Percentiles rank a stretch among this genome's conserved stretches.
Evolutionary conservation across 2,329 filamentous ascomycete genomes (phyloP).

Genomic region (Colletotrichum magnum): DNA sequence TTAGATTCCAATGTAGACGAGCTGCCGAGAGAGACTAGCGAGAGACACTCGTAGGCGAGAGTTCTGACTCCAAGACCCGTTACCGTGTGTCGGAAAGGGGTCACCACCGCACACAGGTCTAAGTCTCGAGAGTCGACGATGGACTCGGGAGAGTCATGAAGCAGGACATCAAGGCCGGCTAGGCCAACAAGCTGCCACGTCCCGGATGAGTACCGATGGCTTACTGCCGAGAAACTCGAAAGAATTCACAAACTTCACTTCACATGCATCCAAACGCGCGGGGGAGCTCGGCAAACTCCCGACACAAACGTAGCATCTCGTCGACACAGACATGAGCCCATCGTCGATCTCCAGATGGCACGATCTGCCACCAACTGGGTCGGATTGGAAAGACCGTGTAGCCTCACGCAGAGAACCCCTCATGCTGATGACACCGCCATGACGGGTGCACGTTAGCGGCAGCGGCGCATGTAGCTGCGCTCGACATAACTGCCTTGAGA

Average conservation of each 20-base stretch:
- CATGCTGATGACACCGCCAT: background rate
- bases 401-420: background rate
- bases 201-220: too few relatives aligned
- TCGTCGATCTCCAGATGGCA: slow-evolving; percentile 12
- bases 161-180: too few relatives aligned
- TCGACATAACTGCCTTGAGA: background rate
- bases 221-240: background rate
- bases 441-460: background rate
- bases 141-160: too few relatives aligned
- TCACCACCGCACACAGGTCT: too few relatives aligned
- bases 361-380: background rate
- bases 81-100: too few relatives aligned
- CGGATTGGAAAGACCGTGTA: background rate
- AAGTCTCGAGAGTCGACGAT: too few relatives aligned
- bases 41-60: background rate
- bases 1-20: background rate
- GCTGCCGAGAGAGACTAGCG: background rate
- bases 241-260: background rate
- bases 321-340: background rate
- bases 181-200: too few relatives aligned
- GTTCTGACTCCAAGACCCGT: too few relatives aligned
- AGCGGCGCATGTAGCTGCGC: background rate
- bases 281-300: background rate
- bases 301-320: background rate
- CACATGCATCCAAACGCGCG: background rate